Conservation (phyloP, 169 alveolate genomes). For the Plasmodium berghei region DNA sequence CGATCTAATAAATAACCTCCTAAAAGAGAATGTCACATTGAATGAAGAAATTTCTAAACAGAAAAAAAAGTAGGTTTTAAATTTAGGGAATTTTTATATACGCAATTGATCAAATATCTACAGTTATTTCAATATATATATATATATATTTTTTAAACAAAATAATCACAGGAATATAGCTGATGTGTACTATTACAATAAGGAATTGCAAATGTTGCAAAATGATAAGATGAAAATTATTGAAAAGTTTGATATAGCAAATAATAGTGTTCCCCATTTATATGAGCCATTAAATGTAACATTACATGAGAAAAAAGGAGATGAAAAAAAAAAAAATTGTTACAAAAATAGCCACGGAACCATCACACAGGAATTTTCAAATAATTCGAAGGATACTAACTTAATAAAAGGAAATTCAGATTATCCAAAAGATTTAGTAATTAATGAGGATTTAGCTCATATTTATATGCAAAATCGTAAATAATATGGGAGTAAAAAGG, state of each 20-base stretch:
- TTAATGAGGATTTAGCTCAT: conserved; percentile 51
- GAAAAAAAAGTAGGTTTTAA: conserved; percentile 44
- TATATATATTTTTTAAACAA: conserved; percentile 6
- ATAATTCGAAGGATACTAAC: conserved; percentile 4
- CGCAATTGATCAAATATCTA: too few species aligned
- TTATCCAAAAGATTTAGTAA: background rate
- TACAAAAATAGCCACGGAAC: background rate
- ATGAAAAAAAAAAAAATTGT: background rate
- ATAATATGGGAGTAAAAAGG: background rate
- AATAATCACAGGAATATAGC: conserved; percentile 36
- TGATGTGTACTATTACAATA: conserved; percentile 41
- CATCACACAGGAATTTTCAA: background rate
- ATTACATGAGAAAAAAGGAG: conserved; percentile 3
- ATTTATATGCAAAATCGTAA: conserved; percentile 46
- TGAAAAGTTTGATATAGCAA: conserved; percentile 51
- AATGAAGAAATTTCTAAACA: conserved; percentile 54
- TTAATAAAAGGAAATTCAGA: conserved; percentile 5
- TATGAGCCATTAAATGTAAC: conserved; percentile 55
- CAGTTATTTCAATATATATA: background rate
- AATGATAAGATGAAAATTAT: conserved; percentile 64
- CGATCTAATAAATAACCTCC: conserved; percentile 51
- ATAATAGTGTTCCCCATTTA: conserved; percentile 48
- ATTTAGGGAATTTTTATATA: background rate
- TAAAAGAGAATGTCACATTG: conserved; percentile 42
- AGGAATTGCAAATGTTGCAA: conserved; percentile 46